A percentile compares a stretch with the other conserved stretches of the same genome.
Conservation (phyloP, 768 basidiomycete genomes). For the Termitomyces eurrhizus region DNA sequence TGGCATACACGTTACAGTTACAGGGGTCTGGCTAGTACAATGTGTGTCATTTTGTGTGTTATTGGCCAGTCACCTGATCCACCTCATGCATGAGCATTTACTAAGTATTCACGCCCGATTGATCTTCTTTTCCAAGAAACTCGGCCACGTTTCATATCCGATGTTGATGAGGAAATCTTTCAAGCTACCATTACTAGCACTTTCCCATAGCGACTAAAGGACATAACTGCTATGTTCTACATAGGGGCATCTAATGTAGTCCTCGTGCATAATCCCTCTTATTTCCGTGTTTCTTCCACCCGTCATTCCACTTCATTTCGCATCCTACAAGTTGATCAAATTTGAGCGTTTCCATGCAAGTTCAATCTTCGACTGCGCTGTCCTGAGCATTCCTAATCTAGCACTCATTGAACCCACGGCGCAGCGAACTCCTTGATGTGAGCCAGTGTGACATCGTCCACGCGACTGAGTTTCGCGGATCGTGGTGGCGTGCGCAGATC, state of each 20-base stretch:
- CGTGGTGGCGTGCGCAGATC: slow-evolving; percentile 53
- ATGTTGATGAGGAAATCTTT: not conserved
- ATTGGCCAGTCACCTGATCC: not conserved
- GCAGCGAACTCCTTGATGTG: slow-evolving; percentile 38
- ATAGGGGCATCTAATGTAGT: no score
- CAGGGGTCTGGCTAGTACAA: not conserved
- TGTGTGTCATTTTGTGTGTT: not conserved
- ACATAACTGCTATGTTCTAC: not conserved
- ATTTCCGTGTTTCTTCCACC: not conserved
- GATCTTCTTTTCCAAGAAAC: not conserved
- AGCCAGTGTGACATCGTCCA: slow-evolving; percentile 30
- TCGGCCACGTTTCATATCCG: not conserved
- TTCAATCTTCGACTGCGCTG: slow-evolving; percentile 41
- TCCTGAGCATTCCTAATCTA: slow-evolving; percentile 67
- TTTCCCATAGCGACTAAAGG: not conserved
- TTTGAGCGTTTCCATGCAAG: slow-evolving; percentile 1
- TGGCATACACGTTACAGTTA: not conserved
- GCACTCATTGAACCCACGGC: slow-evolving; percentile 51
- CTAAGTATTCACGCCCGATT: not conserved
- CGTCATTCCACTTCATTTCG: not conserved
- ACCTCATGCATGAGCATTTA: not conserved
- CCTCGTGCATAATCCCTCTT: not conserved
- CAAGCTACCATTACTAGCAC: not conserved
- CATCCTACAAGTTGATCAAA: not conserved
- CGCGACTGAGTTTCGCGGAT: slow-evolving; percentile 39